Evolutionary conservation across 78 protist genomes (phyloP).

Genomic region (Cavenderia fasciculata): DNA sequence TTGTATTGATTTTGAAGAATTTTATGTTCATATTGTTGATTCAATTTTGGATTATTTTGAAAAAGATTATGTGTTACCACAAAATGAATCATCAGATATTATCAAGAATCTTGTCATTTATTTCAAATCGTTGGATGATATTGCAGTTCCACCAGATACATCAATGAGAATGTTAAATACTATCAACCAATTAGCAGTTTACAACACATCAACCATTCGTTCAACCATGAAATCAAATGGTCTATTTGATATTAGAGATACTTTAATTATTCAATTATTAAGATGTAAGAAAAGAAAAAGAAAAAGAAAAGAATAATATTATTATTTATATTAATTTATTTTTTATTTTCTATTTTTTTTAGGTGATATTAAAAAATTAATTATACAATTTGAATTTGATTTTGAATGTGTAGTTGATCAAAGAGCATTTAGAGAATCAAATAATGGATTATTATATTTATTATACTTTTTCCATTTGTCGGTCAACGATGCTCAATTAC

Average conservation of each 20-base stretch:
- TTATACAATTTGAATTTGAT: conserved; percentile 28
- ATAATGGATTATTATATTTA: conserved; percentile 45
- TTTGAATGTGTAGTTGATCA: conserved; percentile 74
- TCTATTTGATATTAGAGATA: conserved; percentile 60
- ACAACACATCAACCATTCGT: conserved; percentile 53
- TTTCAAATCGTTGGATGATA: conserved; percentile 56
- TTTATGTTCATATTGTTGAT: conserved; percentile 57
- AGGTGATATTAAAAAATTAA: background rate
- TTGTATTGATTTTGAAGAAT: conserved; percentile 63
- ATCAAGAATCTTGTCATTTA: conserved; percentile 48
- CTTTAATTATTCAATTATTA: conserved; percentile 27
- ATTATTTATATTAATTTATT: background rate
- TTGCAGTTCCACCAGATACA: conserved; percentile 44
- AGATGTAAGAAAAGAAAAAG: conserved; percentile 47
- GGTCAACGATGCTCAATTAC: background rate
- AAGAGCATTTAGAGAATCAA: conserved; percentile 53
- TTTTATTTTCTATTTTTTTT: background rate
- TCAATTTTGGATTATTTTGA: conserved; percentile 39
- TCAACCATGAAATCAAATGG: conserved; percentile 63
- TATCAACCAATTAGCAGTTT: conserved; percentile 44
- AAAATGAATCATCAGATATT: conserved; percentile 27
- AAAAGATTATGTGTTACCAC: conserved; percentile 34
- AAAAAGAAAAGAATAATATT: background rate
- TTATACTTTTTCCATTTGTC: conserved; percentile 37
- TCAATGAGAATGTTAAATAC: conserved; percentile 61